These are phyloP conservation scores for Cymbidium sinense DNA, from an alignment of 106 monocot genomes.

Conservation along the genomic window DNA sequence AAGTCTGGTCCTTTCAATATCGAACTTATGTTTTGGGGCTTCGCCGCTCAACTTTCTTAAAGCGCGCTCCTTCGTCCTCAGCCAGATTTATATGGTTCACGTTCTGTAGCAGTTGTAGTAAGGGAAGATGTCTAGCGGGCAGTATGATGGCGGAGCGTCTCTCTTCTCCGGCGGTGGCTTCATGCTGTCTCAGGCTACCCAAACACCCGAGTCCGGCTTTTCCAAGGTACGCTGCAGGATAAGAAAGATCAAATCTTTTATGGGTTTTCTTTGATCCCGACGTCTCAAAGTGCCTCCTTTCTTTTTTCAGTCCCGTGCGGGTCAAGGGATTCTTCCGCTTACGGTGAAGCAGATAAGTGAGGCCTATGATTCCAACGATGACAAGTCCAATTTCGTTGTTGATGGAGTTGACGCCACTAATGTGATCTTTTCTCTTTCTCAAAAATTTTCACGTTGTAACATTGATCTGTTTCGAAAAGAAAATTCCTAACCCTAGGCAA, in stretches of 20 bases:
- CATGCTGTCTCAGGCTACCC: conserved; percentile 73
- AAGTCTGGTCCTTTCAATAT: too few species aligned
- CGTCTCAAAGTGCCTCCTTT: neutral
- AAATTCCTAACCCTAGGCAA: neutral
- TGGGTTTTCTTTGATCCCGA: neutral
- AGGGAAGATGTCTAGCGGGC: conserved; percentile 17
- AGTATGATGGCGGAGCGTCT: conserved; percentile 46
- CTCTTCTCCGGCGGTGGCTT: conserved; percentile 81
- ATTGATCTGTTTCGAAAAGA: neutral
- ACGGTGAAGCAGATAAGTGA: conserved; percentile 94
- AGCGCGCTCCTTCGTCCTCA: neutral
- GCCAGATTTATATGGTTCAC: neutral
- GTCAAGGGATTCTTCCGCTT: conserved; percentile 48
- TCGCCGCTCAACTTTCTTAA: neutral
- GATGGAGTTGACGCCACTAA: conserved; percentile 73
- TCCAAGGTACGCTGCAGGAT: conserved; percentile 40
- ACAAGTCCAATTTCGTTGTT: conserved; percentile 60
- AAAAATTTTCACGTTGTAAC: neutral
- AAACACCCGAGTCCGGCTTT: conserved; percentile 45
- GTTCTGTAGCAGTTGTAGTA: neutral
- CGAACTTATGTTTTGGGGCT: too few species aligned
- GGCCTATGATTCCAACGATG: conserved; percentile 57
- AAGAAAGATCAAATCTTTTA: neutral
- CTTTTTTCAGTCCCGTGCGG: conserved; percentile 37
- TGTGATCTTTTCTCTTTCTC: conserved; percentile 15